phyloP scores from a whole-genome alignment of 306 rosid species.

The Prunus davidiana region DNA sequence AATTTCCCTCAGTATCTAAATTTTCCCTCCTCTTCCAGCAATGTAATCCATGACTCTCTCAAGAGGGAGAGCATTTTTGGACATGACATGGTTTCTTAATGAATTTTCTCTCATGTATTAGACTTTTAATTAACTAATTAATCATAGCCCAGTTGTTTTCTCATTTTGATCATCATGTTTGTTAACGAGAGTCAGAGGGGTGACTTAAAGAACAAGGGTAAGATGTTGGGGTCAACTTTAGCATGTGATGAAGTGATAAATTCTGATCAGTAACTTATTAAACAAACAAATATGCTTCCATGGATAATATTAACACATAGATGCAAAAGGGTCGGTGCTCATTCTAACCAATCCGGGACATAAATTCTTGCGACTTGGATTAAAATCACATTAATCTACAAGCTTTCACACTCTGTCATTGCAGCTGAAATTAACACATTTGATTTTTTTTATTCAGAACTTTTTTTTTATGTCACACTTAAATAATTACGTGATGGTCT shows the following conservation, averaged over 20 bases:
- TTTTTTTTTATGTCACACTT: background rate
- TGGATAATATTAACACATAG: conserved; percentile 27
- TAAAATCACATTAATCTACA: background rate
- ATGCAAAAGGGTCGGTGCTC: conserved; percentile 38
- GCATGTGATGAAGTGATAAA: conserved; percentile 46
- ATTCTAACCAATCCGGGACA: conserved; percentile 15
- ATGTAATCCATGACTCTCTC: conserved; percentile 57
- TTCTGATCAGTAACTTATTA: conserved; percentile 15
- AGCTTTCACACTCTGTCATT: background rate
- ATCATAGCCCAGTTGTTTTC: background rate
- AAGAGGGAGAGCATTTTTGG: conserved; percentile 52
- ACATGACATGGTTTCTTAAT: conserved; percentile 72
- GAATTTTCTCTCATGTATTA: background rate
- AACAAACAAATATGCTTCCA: conserved; percentile 1
- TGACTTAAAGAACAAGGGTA: conserved; percentile 6
- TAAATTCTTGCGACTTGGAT: conserved; percentile 10
- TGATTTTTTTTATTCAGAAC: too few species aligned
- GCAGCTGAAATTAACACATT: background rate
- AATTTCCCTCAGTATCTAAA: conserved; percentile 47
- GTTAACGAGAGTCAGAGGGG: background rate
- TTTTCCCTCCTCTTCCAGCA: conserved; percentile 49
- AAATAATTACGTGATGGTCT: too few species aligned
- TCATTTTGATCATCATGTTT: background rate
- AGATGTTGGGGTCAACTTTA: conserved; percentile 54
- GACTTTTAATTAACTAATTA: background rate